Percentiles rank a stretch among this genome's conserved stretches.
phyloP scores from a whole-genome alignment of 2,329 filamentous ascomycete species.

The Fonsecaea monophora region DNA sequence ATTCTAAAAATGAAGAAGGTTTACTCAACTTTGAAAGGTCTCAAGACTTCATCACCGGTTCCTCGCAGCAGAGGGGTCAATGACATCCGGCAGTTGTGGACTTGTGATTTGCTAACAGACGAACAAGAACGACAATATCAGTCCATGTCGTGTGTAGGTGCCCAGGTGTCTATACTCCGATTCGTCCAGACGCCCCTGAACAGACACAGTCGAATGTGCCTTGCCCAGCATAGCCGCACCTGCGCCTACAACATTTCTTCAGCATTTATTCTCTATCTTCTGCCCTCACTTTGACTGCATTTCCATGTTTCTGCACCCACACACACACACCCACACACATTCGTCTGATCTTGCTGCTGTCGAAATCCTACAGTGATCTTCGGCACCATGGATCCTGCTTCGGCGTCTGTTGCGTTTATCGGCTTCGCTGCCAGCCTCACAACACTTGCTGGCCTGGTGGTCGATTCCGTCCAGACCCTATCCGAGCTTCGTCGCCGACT shows the following conservation, averaged over 20 bases:
- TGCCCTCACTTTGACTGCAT: neutral
- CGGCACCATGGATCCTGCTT: neutral
- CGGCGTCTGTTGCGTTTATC: neutral
- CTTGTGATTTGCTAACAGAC: neutral
- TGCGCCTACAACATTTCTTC: neutral
- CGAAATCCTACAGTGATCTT: neutral
- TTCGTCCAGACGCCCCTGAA: neutral
- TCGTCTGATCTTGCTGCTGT: neutral
- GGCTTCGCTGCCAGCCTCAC: conserved; percentile 2
- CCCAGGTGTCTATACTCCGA: neutral
- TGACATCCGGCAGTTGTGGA: neutral
- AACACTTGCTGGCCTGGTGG: neutral
- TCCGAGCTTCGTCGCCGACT: neutral
- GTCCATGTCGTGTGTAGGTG: neutral
- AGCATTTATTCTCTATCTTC: neutral
- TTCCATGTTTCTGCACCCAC: neutral
- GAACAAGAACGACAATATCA: neutral
- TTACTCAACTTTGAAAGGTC: neutral
- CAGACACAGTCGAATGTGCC: neutral
- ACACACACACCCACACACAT: neutral
- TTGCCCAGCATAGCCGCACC: conserved; percentile 4
- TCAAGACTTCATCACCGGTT: neutral
- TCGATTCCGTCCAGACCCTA: neutral
- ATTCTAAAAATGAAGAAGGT: neutral
- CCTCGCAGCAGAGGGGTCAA: neutral